Evolutionary conservation across 2,329 filamentous ascomycete genomes (phyloP), one percentile per base, ranked within the genome.

Genomic region (Piedraia hortae): DNA sequence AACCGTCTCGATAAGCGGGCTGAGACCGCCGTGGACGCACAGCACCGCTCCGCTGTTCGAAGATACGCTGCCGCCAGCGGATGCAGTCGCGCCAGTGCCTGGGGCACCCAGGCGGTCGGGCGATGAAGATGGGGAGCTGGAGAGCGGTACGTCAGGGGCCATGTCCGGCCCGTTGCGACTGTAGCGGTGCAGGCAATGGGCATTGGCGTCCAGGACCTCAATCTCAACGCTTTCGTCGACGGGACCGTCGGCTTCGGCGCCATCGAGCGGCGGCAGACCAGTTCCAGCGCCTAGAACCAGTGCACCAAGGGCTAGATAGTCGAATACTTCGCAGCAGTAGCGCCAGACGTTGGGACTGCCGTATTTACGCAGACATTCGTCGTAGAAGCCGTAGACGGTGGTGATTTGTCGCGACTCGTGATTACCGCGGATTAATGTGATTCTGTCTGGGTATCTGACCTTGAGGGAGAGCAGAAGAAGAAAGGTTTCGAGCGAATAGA

Each of bases 401-500:
- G 82, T 93, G 33, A 93, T 93, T 46, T 93, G 82, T 27, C 82
- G 66, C 19, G 80, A 91, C 48, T 93, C 82, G 53, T 45, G 42
- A 26, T 45, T 45, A 31, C 82, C 82, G 31, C 82, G 63, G 39
- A 93, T 90, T 18, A 93, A 60, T 3, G 85, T 93, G 53, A 93
- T 91, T 34, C 85, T 75, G 46, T 93, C 78, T 23, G 82, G 85
- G 43, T 93, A 93, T 43, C 82, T 72, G 29, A 93, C 82, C 58
- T 93, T 93, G 37, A 93, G 65, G 42, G 78, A 90, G 23, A 97
- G 63, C 6, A 97, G 67, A 24, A 97, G 72, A 29, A 91, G 67
- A 43, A 97, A 91, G 4, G 80, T 85, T 51, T 97, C 82, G 35
- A 97, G 67, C 2, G 77, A 90, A 53, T 93, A 97, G 57, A 91